Evolutionary conservation across 768 basidiomycete species (phyloP), one percentile per base, ranked within the genome.

Genomic region (Lenzites betulinus): DNA sequence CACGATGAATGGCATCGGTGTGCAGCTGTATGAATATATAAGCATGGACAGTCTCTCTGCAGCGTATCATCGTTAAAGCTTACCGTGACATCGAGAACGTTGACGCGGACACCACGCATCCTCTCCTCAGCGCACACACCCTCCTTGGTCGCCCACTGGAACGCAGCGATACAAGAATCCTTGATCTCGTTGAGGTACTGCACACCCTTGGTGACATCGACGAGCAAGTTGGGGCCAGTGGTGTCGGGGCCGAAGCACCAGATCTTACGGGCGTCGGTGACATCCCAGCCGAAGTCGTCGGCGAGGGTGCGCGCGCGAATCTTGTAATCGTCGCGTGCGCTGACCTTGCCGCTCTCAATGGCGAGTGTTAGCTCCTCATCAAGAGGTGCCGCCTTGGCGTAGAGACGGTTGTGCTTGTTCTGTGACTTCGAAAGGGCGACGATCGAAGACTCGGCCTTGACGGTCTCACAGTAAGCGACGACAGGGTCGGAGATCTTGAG

Each of bases 181-280:
- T 99, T 98, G 83, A 99, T 99, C 86, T 99, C 97, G 75, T 94
- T 96, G 64, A 99, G 81, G 81, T 97, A 98, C 73, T 99, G 97
- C 60, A 97, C 94, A 81, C 94, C 97, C 86, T 98, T 99, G 70
- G 97, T 98, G 68, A 90, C 92, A 78, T 99, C 97, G 70, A 97
- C 93, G 76, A 99, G 78, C 77, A 99, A 76, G 80, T 99, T 99
- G 58, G 97, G 88, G 46, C 97, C 97, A 66, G 92, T 94, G 52
- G 93, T 97, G 66, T 99, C 97, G 64, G 97, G 97, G 69, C 96
- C 97, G 83, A 99, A 99, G 78, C 92, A 93, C 97, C 97, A 99
- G 73, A 99, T 98, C 85, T 97, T 98, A 73, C 97, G 85, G 68
- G 97, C 97, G 71, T 99, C 97, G 62, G 97, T 97, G 67, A 98